phyloP scores from a whole-genome alignment of 2,329 filamentous ascomycete genomes.

The Ceratocystis lukuohia region DNA sequence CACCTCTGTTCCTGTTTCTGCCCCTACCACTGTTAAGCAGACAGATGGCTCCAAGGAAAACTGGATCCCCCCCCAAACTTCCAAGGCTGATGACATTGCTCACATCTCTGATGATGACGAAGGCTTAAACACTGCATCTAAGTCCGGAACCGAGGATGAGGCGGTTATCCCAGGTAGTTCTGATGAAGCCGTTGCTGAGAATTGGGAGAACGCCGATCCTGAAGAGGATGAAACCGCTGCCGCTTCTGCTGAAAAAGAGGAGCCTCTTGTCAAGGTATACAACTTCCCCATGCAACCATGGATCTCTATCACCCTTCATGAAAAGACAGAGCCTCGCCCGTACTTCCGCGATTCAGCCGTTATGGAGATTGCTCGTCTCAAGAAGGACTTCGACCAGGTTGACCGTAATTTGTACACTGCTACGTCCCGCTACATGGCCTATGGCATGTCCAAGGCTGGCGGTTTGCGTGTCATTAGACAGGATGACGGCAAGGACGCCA shows the following conservation, averaged over 20 bases:
- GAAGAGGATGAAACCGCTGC: slow-evolving; percentile 52
- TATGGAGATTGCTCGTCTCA: slow-evolving; percentile 84
- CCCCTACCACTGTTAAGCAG: background rate
- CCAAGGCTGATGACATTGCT: background rate
- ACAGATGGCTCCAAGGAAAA: slow-evolving; percentile 5
- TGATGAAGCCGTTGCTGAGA: slow-evolving; percentile 48
- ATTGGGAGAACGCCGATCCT: slow-evolving; percentile 79
- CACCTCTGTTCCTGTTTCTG: background rate
- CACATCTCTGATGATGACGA: slow-evolving; percentile 21
- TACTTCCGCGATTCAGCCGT: slow-evolving; percentile 65
- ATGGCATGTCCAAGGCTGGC: slow-evolving; percentile 84
- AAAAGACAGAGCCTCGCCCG: slow-evolving; percentile 42
- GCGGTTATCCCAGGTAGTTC: background rate
- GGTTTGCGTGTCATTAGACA: slow-evolving; percentile 89
- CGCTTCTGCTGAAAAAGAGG: slow-evolving; percentile 27
- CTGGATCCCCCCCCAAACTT: background rate
- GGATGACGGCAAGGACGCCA: slow-evolving; percentile 80
- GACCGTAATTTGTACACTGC: slow-evolving; percentile 87
- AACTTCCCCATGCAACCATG: slow-evolving; percentile 97
- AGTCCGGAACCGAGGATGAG: slow-evolving; percentile 14
- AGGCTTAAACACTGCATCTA: slow-evolving; percentile 9
- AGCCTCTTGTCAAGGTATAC: slow-evolving; percentile 54
- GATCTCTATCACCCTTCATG: slow-evolving; percentile 69
- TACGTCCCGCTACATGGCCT: slow-evolving; percentile 82
- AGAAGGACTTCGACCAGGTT: slow-evolving; percentile 96